Base-by-base conservation (phyloP, 2,329 filamentous ascomycete genomes). In the Periconia sp. region DNA sequence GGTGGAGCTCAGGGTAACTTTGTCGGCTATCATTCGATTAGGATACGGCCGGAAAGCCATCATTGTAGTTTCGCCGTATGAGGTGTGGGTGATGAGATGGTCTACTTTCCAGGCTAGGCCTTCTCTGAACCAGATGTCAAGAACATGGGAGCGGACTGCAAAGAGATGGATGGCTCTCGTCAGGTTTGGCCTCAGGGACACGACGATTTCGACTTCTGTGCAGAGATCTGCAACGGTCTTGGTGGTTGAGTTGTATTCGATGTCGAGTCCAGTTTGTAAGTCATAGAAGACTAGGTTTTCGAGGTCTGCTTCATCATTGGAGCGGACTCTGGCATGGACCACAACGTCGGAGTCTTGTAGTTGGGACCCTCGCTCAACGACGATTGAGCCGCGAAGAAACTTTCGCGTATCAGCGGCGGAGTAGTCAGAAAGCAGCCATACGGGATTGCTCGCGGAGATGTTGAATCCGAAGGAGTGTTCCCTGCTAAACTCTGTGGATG, bases 51-150 rank as follows among this genome's bases (percentile, higher is more conserved):
- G 24, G 21, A 12, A 11, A n/a, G 32, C 10, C 24, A 47, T 30
- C 37, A 41, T 44, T 4, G 4, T 13, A 4, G 36, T 15, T 5
- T 46, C 29, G 4, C 48, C 51, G 26, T 52, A 29, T 22, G 41
- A 47, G 24, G 51, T 49, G 23, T 54, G 48, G 19, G 38, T 28
- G 28, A 39, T 16, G 19, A 54, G 31, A 32, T 48, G 48, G 39
- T 43, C 43, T 25, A 54, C 40, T 13, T 54, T 32, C 51, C 48
- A 52, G 33, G 28, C 29, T 9, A 51, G 42, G 8, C 12, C 11
- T 29, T 25, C 32, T 5, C 44, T 13, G 25, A 49, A 37, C 9
- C 7, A 25, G 32, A 54, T 47, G 30, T 52, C 42, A 21, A 54
- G 33, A 16, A 44, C 15, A 30, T 28, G 17, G 13, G 44, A 44